Base-by-base conservation (phyloP, 2,329 filamentous ascomycete species). In the Ophiocordyceps sinensis region DNA sequence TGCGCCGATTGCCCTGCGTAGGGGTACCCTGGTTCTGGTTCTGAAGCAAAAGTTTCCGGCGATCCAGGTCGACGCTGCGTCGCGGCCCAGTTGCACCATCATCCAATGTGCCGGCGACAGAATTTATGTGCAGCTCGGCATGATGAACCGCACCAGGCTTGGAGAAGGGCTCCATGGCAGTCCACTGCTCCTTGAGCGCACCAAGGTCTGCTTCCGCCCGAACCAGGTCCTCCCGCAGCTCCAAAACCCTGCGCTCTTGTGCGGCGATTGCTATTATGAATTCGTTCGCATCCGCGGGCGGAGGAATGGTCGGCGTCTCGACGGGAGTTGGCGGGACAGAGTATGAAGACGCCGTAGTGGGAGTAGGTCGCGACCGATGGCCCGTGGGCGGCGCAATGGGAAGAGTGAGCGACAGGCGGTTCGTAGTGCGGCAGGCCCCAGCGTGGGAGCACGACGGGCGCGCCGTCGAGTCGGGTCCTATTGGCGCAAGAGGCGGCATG, bases 251-350 rank as follows among this genome's bases (percentile, higher is more conserved):
- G 43, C 91, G 75, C 64, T 98, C 91, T 63, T 96, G 88, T 13
- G 85, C 80, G 36, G 91, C 91, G 52, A 98, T 82, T 43, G 88
- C 83, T 45, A 86, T 88, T 49, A 98, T 79, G 53, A 95, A 84
- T 39, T 79, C 70, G 52, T 71, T 73, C 40, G 75, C 66, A 45
- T 80, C 76, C 31, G 65, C 61, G 1, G 71, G 71, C 1, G 66
- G 66, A 34, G 59, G 52, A 26, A 66, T 42, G 8, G 51, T 56
- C 1, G 67, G 62, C 3, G 62, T 61, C 37, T 74, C 66, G 35
- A 62, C 51, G 2, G 74, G 71, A 2, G 74, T 75, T 11, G 67
- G 64, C 3, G 73, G 72, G 23, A 68, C 60, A 0, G 70, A 70
- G 48, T 53, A 43, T 14, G 54, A 45, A 10, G 53, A 42, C 4